These are phyloP conservation scores for Gracilaria vermiculophylla DNA, from an alignment of 23 red algal species.

Conservation along the genomic window DNA sequence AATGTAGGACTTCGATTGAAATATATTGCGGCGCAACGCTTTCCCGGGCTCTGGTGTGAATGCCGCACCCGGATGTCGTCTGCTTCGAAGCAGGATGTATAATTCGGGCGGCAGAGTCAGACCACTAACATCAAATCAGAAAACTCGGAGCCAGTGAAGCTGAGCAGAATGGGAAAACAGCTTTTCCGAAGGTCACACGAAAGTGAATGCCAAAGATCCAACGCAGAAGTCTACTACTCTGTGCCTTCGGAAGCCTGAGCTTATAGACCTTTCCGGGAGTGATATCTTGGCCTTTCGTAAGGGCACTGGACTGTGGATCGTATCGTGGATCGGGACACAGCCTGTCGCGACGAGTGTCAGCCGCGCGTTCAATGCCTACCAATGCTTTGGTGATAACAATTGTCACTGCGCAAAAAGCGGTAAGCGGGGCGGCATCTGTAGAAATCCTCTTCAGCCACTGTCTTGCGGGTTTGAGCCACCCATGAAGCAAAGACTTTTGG, in stretches of 20 bases:
- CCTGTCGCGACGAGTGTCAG: background rate
- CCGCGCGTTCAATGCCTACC: background rate
- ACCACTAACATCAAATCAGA: background rate
- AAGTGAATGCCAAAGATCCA: no score
- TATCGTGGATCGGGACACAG: background rate
- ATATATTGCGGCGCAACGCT: background rate
- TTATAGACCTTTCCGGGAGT: background rate
- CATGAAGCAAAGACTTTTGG: no score
- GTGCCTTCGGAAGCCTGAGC: background rate
- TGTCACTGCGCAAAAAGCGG: background rate
- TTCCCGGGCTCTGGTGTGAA: background rate
- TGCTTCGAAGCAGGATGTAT: background rate
- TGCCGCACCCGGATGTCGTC: background rate
- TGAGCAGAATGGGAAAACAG: background rate
- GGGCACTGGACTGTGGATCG: background rate
- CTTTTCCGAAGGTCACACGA: background rate
- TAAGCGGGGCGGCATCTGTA: background rate
- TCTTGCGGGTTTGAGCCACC: background rate
- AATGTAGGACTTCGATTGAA: background rate
- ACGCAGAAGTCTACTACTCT: no score
- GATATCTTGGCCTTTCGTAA: background rate
- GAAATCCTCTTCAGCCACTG: no score
- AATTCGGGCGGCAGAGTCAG: background rate
- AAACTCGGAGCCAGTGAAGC: background rate
- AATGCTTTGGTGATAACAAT: background rate